Base-by-base conservation (phyloP, 371 early-diverging fungal genomes). In the Thermomucor indicae-seudaticae region DNA sequence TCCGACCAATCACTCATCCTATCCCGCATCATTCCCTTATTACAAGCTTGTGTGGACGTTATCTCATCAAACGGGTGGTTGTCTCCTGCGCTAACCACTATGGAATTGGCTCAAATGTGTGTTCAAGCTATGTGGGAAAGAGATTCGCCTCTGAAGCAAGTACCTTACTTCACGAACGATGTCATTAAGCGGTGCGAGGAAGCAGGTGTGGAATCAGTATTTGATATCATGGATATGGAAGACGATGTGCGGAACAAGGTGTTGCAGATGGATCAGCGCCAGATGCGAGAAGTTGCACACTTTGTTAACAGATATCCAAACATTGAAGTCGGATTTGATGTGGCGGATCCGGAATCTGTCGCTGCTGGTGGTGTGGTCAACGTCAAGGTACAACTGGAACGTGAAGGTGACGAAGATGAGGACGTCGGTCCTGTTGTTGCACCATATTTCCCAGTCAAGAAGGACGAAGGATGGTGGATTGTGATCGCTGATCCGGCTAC, bases 381-480 rank as follows among this genome's bases (percentile, higher is more conserved):
- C 34, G 71, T 95, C 22, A 74, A 73, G 30, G 77, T 95, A 29
- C 63, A 70, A 35, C 55, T 96, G 43, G 90, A 89, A 47, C 89
- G 95, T 38, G 95, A 93, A 50, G 70, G 69, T 17, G 90, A 89
- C 4, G 86, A 84, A 0, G 68, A 79, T 8, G 64, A 72, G 25
- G 67, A 74, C 12, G 48, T 78, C 50, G 91, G 83, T 4, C 92
- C 79, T 39, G 94, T 90, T 2, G 78, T 90, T 35, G 95, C 97
- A 39, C 96, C 95, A 2, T 93, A 80, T 77, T 97, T 88, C 84
- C 96, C 96, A n/a, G 57, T 62, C 20, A 72, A 77, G 70, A 93
- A 94, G 79, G 89, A 91, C 34, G 98, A 97, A 69, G 88, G 88
- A 23, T 98, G 97, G 97, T 98, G 97, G 97, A 67, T 96, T 51